Conservation (phyloP, 371 early-diverging fungal genomes). For the Zopfochytrium polystomum region DNA sequence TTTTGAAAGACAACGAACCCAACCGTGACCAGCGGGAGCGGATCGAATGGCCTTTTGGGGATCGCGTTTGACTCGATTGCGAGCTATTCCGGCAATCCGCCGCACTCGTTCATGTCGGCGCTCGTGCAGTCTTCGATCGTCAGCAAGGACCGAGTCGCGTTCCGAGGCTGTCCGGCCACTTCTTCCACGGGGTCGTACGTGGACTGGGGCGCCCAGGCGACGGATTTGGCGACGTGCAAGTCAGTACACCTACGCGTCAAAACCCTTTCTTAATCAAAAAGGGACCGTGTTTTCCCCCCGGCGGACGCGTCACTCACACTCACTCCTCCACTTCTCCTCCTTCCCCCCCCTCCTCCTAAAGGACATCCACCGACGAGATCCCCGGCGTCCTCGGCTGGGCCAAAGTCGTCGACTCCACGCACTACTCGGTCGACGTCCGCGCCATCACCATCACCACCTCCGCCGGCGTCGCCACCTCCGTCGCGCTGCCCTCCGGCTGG, state of each 20-base stretch:
- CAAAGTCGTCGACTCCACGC: background rate
- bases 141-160: conserved; percentile 7
- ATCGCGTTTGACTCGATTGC: conserved; percentile 23
- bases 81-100: background rate
- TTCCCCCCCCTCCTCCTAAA: too few relatives aligned
- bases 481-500: background rate
- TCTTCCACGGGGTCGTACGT: conserved; percentile 6
- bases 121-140: background rate
- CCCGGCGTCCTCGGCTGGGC: conserved; percentile 1
- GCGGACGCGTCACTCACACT: conserved; percentile 12
- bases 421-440: conserved; percentile 16
- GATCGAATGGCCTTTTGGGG: conserved; percentile 22
- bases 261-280: too few relatives aligned
- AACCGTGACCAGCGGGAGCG: conserved; percentile 13
- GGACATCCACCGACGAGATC: background rate
- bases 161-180: conserved; percentile 20
- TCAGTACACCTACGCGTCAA: too few relatives aligned
- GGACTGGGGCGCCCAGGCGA: conserved; percentile 23
- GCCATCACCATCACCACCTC: background rate
- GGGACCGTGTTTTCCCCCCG: too few relatives aligned
- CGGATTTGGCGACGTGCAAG: too few relatives aligned
- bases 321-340: too few relatives aligned
- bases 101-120: conserved; percentile 12
- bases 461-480: background rate
- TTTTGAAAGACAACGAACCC: conserved; percentile 10